These are phyloP conservation scores for Cyclanthera cordifolia DNA, from an alignment of 306 rosid species.

Conservation along the genomic window DNA sequence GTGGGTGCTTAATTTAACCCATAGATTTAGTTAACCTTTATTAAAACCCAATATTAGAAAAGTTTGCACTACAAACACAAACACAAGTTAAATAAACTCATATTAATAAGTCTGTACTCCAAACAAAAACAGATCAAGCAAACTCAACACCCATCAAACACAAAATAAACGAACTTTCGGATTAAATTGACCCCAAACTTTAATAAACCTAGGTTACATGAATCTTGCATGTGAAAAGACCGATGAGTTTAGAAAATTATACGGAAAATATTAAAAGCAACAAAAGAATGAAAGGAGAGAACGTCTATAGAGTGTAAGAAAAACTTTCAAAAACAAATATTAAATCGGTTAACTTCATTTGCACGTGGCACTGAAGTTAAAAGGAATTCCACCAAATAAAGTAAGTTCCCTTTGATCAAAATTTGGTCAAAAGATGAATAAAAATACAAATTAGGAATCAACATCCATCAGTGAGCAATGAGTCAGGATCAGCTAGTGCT, in stretches of 20 bases:
- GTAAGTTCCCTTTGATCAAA: slow-evolving; percentile 11
- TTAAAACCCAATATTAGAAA: too few relatives aligned
- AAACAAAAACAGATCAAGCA: too few relatives aligned
- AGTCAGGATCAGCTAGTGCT: slow-evolving; percentile 16
- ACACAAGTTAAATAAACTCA: too few relatives aligned
- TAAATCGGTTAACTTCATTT: not conserved
- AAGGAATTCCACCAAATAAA: slow-evolving; percentile 16
- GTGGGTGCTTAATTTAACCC: too few relatives aligned
- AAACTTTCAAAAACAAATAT: slow-evolving; percentile 1
- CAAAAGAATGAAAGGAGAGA: slow-evolving; percentile 7
- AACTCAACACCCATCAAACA: too few relatives aligned
- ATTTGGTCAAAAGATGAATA: slow-evolving; percentile 15
- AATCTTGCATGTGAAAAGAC: slow-evolving; percentile 1
- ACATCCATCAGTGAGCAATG: slow-evolving; percentile 16
- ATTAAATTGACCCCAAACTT: too few relatives aligned
- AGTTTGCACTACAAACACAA: too few relatives aligned
- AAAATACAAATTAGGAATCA: slow-evolving; percentile 11
- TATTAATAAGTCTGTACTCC: too few relatives aligned
- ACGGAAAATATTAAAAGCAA: not conserved
- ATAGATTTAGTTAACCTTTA: too few relatives aligned
- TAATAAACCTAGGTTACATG: too few relatives aligned
- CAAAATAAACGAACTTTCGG: too few relatives aligned
- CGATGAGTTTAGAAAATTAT: not conserved
- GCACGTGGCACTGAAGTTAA: slow-evolving; percentile 8
- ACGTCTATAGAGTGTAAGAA: not conserved